Evolutionary conservation across 2,329 filamentous ascomycete genomes (phyloP).

Genomic region (Trichoderma afroharzianum): DNA sequence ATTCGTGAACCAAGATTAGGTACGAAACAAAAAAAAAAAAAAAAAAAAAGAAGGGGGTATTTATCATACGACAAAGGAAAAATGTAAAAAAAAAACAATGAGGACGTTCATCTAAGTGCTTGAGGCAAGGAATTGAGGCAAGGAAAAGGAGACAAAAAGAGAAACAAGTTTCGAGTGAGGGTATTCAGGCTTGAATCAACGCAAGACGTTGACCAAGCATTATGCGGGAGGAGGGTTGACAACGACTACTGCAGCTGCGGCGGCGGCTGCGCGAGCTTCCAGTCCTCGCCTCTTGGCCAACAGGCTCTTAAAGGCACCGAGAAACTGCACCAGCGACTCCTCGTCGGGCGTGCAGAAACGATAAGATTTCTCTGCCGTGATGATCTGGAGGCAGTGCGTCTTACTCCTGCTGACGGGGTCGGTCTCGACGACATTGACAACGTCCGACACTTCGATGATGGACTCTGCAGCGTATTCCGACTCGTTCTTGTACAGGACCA

Average conservation of each 20-base stretch:
- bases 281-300: slow-evolving; percentile 66
- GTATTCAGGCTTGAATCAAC: not conserved
- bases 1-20: not conserved
- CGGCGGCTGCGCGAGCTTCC: slow-evolving; percentile 41
- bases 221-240: slow-evolving; percentile 14
- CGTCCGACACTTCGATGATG: slow-evolving; percentile 71
- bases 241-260: slow-evolving; percentile 22
- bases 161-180: not conserved
- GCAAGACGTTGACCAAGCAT: not conserved
- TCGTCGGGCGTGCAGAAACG: slow-evolving; percentile 76
- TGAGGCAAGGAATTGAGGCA: not conserved
- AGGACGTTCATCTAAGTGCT: not conserved
- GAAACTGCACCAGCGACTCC: slow-evolving; percentile 74
- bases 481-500: slow-evolving; percentile 91
- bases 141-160: not conserved
- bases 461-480: slow-evolving; percentile 83
- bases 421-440: slow-evolving; percentile 90
- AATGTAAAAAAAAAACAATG: not conserved
- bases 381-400: slow-evolving; percentile 83
- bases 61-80: not conserved
- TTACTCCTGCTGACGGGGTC: slow-evolving; percentile 84
- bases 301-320: slow-evolving; percentile 88
- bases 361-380: slow-evolving; percentile 85
- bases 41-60: not conserved
- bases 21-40: not conserved